These are phyloP conservation scores for Claviceps pazoutovae DNA, from an alignment of 2,329 filamentous ascomycete species.

Conservation along the genomic window DNA sequence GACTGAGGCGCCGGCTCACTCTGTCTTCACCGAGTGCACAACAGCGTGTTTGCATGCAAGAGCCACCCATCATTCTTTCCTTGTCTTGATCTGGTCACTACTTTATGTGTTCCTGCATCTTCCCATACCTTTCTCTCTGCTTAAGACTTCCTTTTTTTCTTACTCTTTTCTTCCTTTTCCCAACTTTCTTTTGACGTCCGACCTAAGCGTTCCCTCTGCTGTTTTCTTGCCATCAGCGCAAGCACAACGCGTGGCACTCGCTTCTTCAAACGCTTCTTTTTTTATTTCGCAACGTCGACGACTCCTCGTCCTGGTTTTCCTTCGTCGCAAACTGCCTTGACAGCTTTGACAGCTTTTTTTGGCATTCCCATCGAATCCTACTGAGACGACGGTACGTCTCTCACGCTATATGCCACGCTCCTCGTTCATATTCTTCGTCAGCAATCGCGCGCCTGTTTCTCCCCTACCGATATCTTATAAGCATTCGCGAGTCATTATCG, in stretches of 20 bases:
- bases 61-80: constrained; percentile 5
- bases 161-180: neutral
- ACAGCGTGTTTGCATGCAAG: neutral
- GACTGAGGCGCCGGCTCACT: too few species aligned
- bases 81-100: neutral
- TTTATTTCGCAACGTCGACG: too few species aligned
- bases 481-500: neutral
- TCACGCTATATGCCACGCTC: neutral
- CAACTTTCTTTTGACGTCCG: too few species aligned
- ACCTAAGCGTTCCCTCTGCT: too few species aligned
- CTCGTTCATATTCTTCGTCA: neutral
- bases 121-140: neutral
- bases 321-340: neutral
- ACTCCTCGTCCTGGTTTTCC: neutral
- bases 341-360: neutral
- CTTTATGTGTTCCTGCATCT: neutral
- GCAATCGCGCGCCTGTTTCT: neutral
- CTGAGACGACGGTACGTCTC: constrained; percentile 2
- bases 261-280: too few species aligned
- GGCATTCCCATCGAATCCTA: neutral
- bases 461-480: neutral
- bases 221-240: too few species aligned
- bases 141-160: neutral
- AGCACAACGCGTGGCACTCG: too few species aligned
- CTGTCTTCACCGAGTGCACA: too few species aligned